phyloP scores from a whole-genome alignment of 805 yeast species.

The Blastobotrys attinorum region DNA sequence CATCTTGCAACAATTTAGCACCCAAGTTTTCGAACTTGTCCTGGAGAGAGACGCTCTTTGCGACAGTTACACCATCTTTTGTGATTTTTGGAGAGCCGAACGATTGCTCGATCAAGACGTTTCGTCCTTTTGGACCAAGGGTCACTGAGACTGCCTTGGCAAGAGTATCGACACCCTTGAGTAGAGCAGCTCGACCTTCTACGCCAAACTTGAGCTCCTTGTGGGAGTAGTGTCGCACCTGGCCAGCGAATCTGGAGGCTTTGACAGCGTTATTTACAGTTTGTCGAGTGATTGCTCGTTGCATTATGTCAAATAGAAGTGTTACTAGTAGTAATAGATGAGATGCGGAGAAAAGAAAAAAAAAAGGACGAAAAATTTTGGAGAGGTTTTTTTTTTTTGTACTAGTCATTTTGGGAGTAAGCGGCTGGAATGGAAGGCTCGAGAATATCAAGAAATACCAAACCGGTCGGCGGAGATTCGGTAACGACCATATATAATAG shows the following conservation, averaged over 20 bases:
- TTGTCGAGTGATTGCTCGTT: slow-evolving; percentile 3
- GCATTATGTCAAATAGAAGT: slow-evolving; percentile 4
- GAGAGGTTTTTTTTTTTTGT: neutral
- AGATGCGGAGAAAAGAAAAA: no score
- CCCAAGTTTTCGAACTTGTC: slow-evolving; percentile 96
- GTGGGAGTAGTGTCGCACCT: slow-evolving; percentile 41
- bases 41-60: slow-evolving; percentile 69
- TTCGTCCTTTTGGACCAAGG: slow-evolving; percentile 96
- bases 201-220: slow-evolving; percentile 95
- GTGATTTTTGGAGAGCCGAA: slow-evolving; percentile 97
- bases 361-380: neutral
- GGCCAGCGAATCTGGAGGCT: slow-evolving; percentile 5
- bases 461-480: no score
- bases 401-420: no score
- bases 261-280: neutral
- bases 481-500: no score
- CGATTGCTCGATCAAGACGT: slow-evolving; percentile 91
- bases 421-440: no score
- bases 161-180: slow-evolving; percentile 88
- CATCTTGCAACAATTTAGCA: slow-evolving; percentile 90
- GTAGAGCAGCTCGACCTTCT: slow-evolving; percentile 90
- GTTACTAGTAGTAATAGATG: no score
- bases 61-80: slow-evolving; percentile 98
- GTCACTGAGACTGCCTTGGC: slow-evolving; percentile 97
- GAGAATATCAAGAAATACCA: no score